Base-by-base conservation (phyloP, 2,329 filamentous ascomycete species). In the Corniculantispora saksenae region DNA sequence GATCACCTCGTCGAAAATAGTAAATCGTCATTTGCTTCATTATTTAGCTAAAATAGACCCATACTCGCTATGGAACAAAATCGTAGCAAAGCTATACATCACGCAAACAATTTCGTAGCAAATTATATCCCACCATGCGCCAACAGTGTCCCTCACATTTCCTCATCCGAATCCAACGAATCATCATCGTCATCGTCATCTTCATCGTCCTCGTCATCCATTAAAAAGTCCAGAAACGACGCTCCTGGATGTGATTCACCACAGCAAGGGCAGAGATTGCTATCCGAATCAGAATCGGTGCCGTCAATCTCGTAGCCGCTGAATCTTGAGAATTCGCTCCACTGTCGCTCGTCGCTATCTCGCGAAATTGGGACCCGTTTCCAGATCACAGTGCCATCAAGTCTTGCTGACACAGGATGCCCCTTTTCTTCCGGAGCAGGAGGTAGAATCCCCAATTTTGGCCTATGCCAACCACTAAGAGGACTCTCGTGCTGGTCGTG, bases 371-470 rank as follows among this genome's bases (percentile, higher is more conserved):
- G 84, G 0, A 85, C 78, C 15, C 75, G 79, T 70, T 84, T 86
- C 82, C 83, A 86, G 23, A 86, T 78, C 3, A 83, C 80, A 29
- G 75, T 74, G 15, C 81, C 79, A 21, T 80, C 78, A n/a, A 77
- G 72, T 66, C 73, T 80, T 25, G 67, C 71, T 3, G 81, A 82
- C 35, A 70, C 66, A 3, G 83, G 83, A 21, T 82, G 78, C 3
- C 76, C 82, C 38, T 75, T 72, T 59, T 82, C 80, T 23, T 73
- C 63, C 12, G 81, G 80, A 0, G 78, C 81, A 0, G 79, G 72
- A 3, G 80, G 77, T 63, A 82, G 76, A 45, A 71, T 59, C 57
- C 74, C 70, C 55, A 74, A 63, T 25, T 75, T 73, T 12, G 74
- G 71, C 47, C 77, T 72, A 45, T 68, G 64, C 48, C 70, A 70